phyloP scores from a whole-genome alignment of 1,139 yeast genomes.

The Geotrichum siamense region DNA sequence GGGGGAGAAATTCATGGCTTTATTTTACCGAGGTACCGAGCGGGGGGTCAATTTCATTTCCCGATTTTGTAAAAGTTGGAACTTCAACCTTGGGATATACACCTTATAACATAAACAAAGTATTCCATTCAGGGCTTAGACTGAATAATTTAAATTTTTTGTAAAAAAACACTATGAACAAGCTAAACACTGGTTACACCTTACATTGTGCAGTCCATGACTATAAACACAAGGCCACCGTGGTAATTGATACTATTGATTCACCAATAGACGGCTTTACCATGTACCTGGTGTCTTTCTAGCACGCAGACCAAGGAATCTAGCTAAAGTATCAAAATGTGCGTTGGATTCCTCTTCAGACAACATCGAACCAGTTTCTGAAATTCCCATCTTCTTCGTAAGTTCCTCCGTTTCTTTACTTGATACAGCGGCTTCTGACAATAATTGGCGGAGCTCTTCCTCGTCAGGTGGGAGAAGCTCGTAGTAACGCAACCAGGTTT shows the following conservation, averaged over 20 bases:
- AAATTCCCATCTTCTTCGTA: conserved; percentile 21
- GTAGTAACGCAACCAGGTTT: conserved; percentile 59
- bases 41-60: too few relatives aligned
- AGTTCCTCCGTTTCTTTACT: neutral
- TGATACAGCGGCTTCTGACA: conserved; percentile 27
- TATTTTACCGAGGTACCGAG: neutral
- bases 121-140: too few relatives aligned
- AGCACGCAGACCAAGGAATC: conserved; percentile 56
- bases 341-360: conserved; percentile 43
- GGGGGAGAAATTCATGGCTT: neutral
- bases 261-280: too few relatives aligned
- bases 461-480: conserved; percentile 40
- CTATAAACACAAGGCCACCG: too few relatives aligned
- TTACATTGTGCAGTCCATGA: too few relatives aligned
- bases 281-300: conserved; percentile 49
- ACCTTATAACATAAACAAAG: too few relatives aligned
- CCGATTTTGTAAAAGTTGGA: too few relatives aligned
- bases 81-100: too few relatives aligned
- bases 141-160: too few relatives aligned
- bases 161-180: too few relatives aligned
- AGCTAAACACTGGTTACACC: too few relatives aligned
- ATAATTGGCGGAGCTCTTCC: conserved; percentile 28
- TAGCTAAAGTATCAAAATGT: conserved; percentile 56
- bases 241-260: too few relatives aligned
- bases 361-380: conserved; percentile 31